Evolutionary conservation across 2,329 filamentous ascomycete genomes (phyloP), one percentile per base, ranked within the genome.

Genomic region (Tolypocladium tropicale): DNA sequence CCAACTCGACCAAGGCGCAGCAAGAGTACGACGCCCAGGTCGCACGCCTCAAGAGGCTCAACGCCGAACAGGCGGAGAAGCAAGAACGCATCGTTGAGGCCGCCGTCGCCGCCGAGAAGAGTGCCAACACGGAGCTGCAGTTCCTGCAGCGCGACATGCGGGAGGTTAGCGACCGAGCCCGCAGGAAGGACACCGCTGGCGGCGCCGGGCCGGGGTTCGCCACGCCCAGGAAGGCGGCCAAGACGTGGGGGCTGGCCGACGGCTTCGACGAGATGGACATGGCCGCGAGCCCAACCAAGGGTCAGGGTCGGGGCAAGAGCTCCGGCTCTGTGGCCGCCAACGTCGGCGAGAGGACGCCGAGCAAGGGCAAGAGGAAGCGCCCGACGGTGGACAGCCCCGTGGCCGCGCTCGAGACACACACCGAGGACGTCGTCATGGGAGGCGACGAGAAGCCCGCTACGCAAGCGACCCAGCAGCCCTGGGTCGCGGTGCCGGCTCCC

Each of bases 221-320:
- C 1, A 89, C 87, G 0, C 85, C 85, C 2, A 88, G 78, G 64
- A 85, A 82, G 67, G 66, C 72, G 1, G 70, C 76, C 32, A 83
- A 79, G 66, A 70, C 74, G 1, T 81, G 81, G 70, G 76, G 79
- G 1, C 74, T 88, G 53, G 80, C 86, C 1, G 89, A 94, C 69
- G 89, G 89, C 0, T 94, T 94, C 63, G 88, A 92, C 58, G 83
- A 89, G 58, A 74, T 82, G 60, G 81, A 84, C 59, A 74, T 82
- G 55, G 73, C 76, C 9, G 66, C 69, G 6, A 84, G 81, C 56
- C 81, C 81, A 0, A 78, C 70, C 64, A 82, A 80, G 62, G 74
- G 73, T 1, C 73, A 76, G 53, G 70, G 74, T 53, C 67, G 65
- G 60, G 71, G 61, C 60, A 61, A 75, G 68, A 59, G 74, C 54